A percentile compares a stretch with the other conserved stretches of the same genome.
phyloP scores from a whole-genome alignment of 2,329 filamentous ascomycete species.

The Lachnellula suecica region DNA sequence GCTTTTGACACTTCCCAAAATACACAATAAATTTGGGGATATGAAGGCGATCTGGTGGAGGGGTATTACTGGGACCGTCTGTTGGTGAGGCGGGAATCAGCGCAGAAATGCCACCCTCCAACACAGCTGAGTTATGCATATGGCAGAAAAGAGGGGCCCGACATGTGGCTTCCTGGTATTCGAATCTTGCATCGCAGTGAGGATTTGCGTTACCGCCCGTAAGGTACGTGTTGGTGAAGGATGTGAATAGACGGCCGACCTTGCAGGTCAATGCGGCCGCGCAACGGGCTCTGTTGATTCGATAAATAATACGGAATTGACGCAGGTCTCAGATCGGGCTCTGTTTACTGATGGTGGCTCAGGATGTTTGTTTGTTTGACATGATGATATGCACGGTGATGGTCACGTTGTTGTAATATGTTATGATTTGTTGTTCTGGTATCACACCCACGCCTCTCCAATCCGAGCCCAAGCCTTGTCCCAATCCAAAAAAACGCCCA shows the following conservation, averaged over 20 bases:
- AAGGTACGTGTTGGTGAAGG: constrained; percentile 16
- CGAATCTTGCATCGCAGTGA: not conserved
- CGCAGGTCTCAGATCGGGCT: constrained; percentile 13
- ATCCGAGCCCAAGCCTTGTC: constrained; percentile 16
- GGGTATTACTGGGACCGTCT: not conserved
- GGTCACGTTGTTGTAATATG: constrained; percentile 10
- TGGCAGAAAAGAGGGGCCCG: not conserved
- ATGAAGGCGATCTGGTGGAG: not conserved
- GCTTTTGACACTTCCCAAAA: constrained; percentile 11
- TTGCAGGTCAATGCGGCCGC: constrained; percentile 4
- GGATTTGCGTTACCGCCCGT: constrained; percentile 3
- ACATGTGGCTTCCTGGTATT: constrained; percentile 6
- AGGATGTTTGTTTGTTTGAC: not conserved
- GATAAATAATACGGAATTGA: not conserved
- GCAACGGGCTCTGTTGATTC: constrained; percentile 13
- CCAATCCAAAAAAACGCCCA: constrained; percentile 21
- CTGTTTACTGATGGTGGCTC: constrained; percentile 9
- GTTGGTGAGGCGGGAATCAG: not conserved
- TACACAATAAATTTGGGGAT: constrained; percentile 5
- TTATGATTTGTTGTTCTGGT: constrained; percentile 24
- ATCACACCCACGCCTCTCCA: constrained; percentile 20
- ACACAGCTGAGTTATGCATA: constrained; percentile 17
- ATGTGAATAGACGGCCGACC: constrained; percentile 9
- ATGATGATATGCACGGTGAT: not conserved
- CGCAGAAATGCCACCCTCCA: not conserved